phyloP scores from a whole-genome alignment of 331 rosid species.

The Malus hybrid region DNA sequence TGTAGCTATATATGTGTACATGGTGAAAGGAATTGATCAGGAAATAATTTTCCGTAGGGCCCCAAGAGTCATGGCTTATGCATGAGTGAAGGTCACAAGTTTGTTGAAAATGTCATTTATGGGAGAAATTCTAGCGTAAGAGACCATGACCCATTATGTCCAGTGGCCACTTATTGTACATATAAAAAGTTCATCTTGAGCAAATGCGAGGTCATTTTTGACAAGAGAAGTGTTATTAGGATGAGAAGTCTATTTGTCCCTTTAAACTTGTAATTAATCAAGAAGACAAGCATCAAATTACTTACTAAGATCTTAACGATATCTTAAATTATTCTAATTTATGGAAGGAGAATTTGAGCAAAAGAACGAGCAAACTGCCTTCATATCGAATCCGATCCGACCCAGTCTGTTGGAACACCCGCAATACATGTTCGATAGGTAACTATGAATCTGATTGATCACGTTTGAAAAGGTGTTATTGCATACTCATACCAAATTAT shows the following conservation, averaged over 20 bases:
- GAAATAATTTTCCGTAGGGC: neutral
- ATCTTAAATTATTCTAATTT: no score
- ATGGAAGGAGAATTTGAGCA: no score
- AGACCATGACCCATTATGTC: no score
- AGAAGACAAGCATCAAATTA: neutral
- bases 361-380: no score
- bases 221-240: neutral
- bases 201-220: neutral
- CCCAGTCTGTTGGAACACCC: neutral
- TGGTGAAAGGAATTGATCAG: no score
- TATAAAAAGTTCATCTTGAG: neutral
- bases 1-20: neutral
- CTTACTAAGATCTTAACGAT: neutral
- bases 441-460: neutral
- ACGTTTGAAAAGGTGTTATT: neutral
- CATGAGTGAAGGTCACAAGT: neutral
- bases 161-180: neutral
- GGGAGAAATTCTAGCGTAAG: no score
- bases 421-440: neutral
- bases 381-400: no score
- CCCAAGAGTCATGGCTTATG: neutral
- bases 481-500: neutral
- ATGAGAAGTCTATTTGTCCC: neutral
- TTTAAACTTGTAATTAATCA: neutral
- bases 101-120: no score